Conservation (phyloP, 352 stramenopile genomes). For the Phytophthora palmivora region DNA sequence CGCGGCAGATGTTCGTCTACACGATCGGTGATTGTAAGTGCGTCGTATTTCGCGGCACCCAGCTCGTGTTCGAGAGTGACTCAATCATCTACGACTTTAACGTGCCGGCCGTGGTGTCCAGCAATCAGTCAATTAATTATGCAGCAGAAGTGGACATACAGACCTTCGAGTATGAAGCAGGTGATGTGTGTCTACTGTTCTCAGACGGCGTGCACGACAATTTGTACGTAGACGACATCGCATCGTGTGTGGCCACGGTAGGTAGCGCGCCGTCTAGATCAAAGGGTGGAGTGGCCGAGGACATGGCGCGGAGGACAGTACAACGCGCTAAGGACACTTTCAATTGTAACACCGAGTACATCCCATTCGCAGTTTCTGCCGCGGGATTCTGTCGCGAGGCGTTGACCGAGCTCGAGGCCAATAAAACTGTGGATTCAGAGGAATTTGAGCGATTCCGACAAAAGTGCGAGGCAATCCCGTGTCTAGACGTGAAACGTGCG, state of each 20-base stretch:
- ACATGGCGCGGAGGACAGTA: slow-evolving; percentile 81
- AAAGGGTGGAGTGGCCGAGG: slow-evolving; percentile 59
- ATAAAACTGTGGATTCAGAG: slow-evolving; percentile 59
- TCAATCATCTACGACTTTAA: slow-evolving; percentile 93
- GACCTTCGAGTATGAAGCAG: slow-evolving; percentile 71
- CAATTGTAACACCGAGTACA: slow-evolving; percentile 65
- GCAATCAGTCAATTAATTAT: slow-evolving; percentile 88
- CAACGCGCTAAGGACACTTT: slow-evolving; percentile 78
- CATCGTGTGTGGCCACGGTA: slow-evolving; percentile 57
- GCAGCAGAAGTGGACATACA: slow-evolving; percentile 73
- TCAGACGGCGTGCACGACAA: slow-evolving; percentile 91
- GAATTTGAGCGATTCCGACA: slow-evolving; percentile 76
- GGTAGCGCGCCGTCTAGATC: slow-evolving; percentile 17
- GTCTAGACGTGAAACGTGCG: slow-evolving; percentile 59
- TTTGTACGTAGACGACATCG: slow-evolving; percentile 85
- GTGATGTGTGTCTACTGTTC: slow-evolving; percentile 85
- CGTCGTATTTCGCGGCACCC: slow-evolving; percentile 66
- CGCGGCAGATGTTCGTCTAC: slow-evolving; percentile 82
- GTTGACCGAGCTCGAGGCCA: slow-evolving; percentile 79
- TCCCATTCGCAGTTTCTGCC: slow-evolving; percentile 86
- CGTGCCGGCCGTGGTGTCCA: slow-evolving; percentile 87
- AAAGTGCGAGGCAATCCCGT: slow-evolving; percentile 80
- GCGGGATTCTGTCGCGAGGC: slow-evolving; percentile 83
- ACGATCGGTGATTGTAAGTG: slow-evolving; percentile 91
- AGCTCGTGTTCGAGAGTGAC: slow-evolving; percentile 87